phyloP scores from a whole-genome alignment of 75 land plant genomes.

The Pinus tabuliformis region DNA sequence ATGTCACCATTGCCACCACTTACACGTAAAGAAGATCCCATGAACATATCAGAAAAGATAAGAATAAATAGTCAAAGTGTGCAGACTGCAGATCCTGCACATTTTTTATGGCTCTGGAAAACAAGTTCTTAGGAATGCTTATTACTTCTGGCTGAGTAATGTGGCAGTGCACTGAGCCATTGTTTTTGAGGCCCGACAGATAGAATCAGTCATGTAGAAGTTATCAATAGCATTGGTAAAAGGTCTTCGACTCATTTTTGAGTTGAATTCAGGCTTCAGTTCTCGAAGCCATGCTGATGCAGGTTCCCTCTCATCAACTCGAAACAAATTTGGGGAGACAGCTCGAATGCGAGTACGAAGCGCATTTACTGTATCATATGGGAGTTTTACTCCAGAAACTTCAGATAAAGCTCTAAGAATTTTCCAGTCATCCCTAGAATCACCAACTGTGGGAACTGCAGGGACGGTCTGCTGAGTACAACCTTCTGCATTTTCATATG shows the following conservation, averaged over 20 bases:
- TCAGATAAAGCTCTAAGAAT: conserved; percentile 92
- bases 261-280: conserved; percentile 41
- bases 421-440: conserved; percentile 99
- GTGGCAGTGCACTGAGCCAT: conserved; percentile 97
- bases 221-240: conserved; percentile 66
- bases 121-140: no score
- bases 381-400: conserved; percentile 68
- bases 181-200: conserved; percentile 87
- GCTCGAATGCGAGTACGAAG: conserved; percentile 73
- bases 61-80: no score
- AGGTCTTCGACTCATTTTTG: conserved; percentile 33
- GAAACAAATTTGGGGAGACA: conserved; percentile 85
- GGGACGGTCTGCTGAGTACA: conserved; percentile 78
- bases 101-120: no score
- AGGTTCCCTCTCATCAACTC: conserved; percentile 76
- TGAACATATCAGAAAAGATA: no score
- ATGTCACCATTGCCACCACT: no score
- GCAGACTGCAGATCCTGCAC: no score
- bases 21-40: no score
- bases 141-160: conserved; percentile 13
- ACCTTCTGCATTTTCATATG: conserved; percentile 95
- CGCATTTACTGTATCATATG: conserved; percentile 66
- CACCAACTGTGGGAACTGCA: conserved; percentile 97
- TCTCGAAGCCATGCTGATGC: conserved; percentile 34
- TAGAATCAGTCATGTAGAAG: conserved; percentile 96